These are phyloP conservation scores for Botrytis galanthina DNA, from an alignment of 2,329 filamentous ascomycete species.

Conservation along the genomic window DNA sequence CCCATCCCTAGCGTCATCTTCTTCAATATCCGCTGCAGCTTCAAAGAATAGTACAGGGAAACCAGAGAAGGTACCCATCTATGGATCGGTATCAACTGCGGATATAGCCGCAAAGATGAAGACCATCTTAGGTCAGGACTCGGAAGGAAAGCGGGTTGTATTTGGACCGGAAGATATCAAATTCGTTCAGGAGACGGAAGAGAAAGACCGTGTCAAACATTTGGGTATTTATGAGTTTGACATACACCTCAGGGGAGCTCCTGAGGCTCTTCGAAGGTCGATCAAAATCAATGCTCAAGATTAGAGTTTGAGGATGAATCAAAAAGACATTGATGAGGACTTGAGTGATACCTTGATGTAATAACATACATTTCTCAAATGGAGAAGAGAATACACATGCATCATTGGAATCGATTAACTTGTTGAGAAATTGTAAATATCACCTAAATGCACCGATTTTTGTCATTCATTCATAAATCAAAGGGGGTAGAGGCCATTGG, in stretches of 20 bases:
- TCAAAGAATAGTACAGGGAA: constrained; percentile 36
- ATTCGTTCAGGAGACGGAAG: constrained; percentile 45
- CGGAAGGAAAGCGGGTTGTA: constrained; percentile 50
- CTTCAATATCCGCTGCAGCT: constrained; percentile 37
- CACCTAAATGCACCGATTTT: not conserved
- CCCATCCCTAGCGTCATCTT: constrained; percentile 33
- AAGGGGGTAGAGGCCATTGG: not conserved
- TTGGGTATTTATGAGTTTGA: constrained; percentile 52
- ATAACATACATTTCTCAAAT: constrained; percentile 19
- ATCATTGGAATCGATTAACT: not conserved
- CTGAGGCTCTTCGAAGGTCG: constrained; percentile 42
- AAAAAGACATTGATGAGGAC: not conserved
- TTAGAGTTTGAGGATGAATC: constrained; percentile 21
- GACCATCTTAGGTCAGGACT: constrained; percentile 48
- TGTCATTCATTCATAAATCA: not conserved
- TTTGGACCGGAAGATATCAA: constrained; percentile 49
- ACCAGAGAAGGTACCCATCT: constrained; percentile 39
- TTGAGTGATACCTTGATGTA: constrained; percentile 21
- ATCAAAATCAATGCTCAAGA: constrained; percentile 44
- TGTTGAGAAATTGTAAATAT: not conserved
- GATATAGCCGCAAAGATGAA: constrained; percentile 51
- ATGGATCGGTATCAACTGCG: constrained; percentile 53
- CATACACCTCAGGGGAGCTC: constrained; percentile 49
- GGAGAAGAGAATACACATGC: not conserved
- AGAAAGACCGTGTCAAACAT: constrained; percentile 48